phyloP scores from a whole-genome alignment of 805 yeast species.

The Starmerella stigmatis region DNA sequence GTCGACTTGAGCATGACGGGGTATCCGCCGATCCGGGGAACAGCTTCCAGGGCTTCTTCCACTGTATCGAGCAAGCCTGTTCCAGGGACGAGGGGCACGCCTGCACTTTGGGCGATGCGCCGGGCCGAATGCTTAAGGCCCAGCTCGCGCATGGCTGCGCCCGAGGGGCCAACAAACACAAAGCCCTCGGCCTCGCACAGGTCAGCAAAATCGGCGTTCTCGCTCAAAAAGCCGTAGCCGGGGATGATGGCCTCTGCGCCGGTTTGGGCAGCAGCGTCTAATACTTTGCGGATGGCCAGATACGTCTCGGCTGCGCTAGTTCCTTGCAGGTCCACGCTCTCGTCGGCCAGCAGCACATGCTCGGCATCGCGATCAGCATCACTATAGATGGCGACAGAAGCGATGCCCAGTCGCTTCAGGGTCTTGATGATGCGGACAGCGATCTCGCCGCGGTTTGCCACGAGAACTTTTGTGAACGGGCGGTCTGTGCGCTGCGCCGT shows the following conservation, averaged over 20 bases:
- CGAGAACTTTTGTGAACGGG: constrained; percentile 76
- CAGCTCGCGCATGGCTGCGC: constrained; percentile 78
- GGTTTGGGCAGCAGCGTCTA: constrained; percentile 71
- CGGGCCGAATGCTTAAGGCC: constrained; percentile 97
- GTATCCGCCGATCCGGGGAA: constrained; percentile 53
- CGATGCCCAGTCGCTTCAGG: constrained; percentile 65
- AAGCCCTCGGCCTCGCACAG: constrained; percentile 73
- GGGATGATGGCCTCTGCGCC: constrained; percentile 95
- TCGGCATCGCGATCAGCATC: constrained; percentile 82
- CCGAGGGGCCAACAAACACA: constrained; percentile 92
- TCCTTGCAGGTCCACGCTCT: constrained; percentile 70
- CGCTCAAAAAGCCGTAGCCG: constrained; percentile 93
- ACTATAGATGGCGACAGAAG: constrained; percentile 78
- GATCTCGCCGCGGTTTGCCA: constrained; percentile 96
- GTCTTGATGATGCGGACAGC: constrained; percentile 91
- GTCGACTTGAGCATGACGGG: constrained; percentile 96
- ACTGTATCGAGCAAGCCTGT: constrained; percentile 67
- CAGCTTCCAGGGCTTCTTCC: constrained; percentile 65
- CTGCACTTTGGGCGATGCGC: constrained; percentile 82
- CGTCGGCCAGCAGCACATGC: constrained; percentile 77
- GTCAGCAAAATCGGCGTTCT: constrained; percentile 92
- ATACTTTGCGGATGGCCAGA: constrained; percentile 71
- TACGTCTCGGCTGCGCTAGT: constrained; percentile 84
- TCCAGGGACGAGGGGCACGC: constrained; percentile 96
- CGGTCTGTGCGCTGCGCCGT: constrained; percentile 33